Base-by-base conservation (phyloP, 164 flowering plant species). In the Cinnamomum chago region DNA sequence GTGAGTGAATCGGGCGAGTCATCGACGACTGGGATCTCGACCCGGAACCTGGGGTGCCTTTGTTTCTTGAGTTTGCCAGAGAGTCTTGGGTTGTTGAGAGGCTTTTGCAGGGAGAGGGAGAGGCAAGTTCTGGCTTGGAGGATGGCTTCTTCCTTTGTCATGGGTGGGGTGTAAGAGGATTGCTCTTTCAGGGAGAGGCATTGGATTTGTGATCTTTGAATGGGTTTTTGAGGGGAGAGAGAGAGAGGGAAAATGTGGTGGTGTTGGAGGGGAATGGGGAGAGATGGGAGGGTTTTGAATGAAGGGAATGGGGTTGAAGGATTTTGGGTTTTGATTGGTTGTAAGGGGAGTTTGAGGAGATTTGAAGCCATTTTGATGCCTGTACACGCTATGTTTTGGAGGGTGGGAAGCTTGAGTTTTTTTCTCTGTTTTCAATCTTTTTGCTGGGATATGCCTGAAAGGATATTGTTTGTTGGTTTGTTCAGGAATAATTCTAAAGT, bases 121-220 rank as follows among this genome's bases (percentile, higher is more conserved):
- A 92, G 86, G 83, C 91, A 86, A 67, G 90, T 85, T 70, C 85
- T 90, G 77, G 95, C 97, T 83, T 95, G 98, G 50, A 74, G 81
- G 65, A 92, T 88, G 73, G 98, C 95, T 74, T 92, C 98, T 78
- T 88, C 94, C 79, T 81, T 95, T 27, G 97, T 79, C 58, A 84
- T 68, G 6, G 98, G 97, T 13, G 98, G 97, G 4, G 82, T 55
- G 77, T 85, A 84, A 30, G 85, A 73, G 3, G 82, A 71, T 17
- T 73, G 75, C 51, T 18, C 76, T 72, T 47, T 47, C 18, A 81
- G 62, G 65, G 73, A 68, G 9, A 78, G 27, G 62, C 64, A 60
- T 23, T 75, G 68, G 58, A 64, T 50, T 75, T 64, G 69, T 70
- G 83, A 35, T 62, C 51, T 72, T 55, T 27, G 52, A 17, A 62